These are phyloP conservation scores for Penicillium chermesinum DNA, from an alignment of 495 filamentous ascomycete species.

Conservation along the genomic window DNA sequence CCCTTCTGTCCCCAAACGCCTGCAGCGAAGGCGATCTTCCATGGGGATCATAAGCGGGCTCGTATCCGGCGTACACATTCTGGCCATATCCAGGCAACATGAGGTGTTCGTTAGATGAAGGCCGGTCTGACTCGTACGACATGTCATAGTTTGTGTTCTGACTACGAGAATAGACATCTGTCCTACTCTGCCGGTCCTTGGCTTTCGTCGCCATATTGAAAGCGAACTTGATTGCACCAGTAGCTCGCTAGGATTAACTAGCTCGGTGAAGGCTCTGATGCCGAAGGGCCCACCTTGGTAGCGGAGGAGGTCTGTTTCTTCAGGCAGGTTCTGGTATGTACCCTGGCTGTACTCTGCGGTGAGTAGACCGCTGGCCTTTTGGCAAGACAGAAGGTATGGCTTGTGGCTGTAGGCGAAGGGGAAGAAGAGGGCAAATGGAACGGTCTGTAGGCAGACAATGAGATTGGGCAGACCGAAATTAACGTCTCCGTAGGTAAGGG, in stretches of 20 bases:
- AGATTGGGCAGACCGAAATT: conserved; percentile 29
- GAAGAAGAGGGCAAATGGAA: conserved; percentile 30
- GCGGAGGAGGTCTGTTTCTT: not conserved
- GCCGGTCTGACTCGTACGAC: not conserved
- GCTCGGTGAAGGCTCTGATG: conserved; percentile 7
- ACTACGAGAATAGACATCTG: not conserved
- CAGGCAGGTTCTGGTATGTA: not conserved
- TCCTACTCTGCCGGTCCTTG: not conserved
- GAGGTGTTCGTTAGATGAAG: not conserved
- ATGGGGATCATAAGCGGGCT: not conserved
- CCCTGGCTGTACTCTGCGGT: not conserved
- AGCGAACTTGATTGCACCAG: conserved; percentile 7
- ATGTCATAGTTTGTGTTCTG: not conserved
- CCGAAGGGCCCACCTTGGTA: conserved; percentile 16
- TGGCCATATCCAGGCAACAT: not conserved
- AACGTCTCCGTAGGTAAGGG: conserved; percentile 28
- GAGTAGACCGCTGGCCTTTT: not conserved
- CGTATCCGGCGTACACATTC: not conserved
- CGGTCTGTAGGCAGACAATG: conserved; percentile 32
- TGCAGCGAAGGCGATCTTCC: not conserved
- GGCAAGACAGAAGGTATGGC: conserved; percentile 16
- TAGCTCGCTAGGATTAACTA: conserved; percentile 10
- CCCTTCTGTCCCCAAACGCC: no score
- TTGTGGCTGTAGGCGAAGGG: conserved; percentile 24
- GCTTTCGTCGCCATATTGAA: not conserved